These are phyloP conservation scores for Tetrahymena elliotti DNA, from an alignment of 73 alveolate genomes.

Conservation along the genomic window DNA sequence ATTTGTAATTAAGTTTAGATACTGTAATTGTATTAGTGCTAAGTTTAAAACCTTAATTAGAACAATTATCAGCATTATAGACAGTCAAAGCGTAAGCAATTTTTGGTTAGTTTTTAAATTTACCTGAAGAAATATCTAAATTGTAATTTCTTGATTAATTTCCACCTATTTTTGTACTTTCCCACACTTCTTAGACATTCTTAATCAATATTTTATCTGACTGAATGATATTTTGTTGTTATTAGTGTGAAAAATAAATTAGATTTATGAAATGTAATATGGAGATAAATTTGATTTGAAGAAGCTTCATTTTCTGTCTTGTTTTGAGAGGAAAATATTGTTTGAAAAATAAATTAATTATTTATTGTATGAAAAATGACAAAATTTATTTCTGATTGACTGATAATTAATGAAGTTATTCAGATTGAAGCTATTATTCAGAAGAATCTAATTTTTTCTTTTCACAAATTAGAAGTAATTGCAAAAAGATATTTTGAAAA, in stretches of 20 bases:
- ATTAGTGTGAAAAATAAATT: neutral
- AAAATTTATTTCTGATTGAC: too few species aligned
- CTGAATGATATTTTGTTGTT: too few species aligned
- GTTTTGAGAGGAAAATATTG: neutral
- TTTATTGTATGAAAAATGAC: too few species aligned
- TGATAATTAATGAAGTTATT: too few species aligned
- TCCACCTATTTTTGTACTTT: neutral
- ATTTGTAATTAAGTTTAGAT: neutral
- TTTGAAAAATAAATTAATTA: neutral
- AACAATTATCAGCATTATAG: neutral
- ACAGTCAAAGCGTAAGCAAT: neutral
- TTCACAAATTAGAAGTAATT: too few species aligned
- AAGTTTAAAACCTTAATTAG: neutral
- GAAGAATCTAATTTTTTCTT: too few species aligned
- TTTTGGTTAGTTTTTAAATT: neutral
- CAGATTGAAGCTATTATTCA: too few species aligned
- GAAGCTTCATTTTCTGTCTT: neutral
- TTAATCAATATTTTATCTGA: neutral
- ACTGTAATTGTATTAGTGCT: neutral
- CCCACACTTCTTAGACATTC: neutral
- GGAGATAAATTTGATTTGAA: too few species aligned
- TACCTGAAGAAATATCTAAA: neutral
- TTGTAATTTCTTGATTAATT: neutral
- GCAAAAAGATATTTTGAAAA: too few species aligned
- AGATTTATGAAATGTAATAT: neutral